These are phyloP conservation scores for Adansonia gregorii DNA, from an alignment of 441 rosid genomes.

Conservation along the genomic window DNA sequence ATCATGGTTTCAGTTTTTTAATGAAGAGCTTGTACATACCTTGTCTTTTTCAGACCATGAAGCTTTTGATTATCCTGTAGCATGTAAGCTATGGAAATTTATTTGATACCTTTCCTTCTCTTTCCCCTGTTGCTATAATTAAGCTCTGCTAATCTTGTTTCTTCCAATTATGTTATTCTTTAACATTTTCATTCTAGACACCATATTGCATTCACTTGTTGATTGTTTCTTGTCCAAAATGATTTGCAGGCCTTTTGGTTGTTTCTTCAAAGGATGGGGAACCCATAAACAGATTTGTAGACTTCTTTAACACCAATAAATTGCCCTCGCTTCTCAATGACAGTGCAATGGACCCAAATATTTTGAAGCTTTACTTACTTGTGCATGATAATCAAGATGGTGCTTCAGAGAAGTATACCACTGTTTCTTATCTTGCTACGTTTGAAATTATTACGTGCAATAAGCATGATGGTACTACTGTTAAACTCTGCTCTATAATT, in stretches of 20 bases:
- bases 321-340: slow-evolving; percentile 87
- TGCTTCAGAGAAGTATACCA: slow-evolving; percentile 68
- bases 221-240: slow-evolving; percentile 28
- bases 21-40: slow-evolving; percentile 70
- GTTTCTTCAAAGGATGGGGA: slow-evolving; percentile 94
- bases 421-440: slow-evolving; percentile 29
- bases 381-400: slow-evolving; percentile 94
- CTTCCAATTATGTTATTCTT: neutral
- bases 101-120: slow-evolving; percentile 28
- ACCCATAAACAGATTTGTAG: slow-evolving; percentile 78
- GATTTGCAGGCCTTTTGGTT: slow-evolving; percentile 81
- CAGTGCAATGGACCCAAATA: slow-evolving; percentile 94
- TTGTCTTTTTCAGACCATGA: slow-evolving; percentile 90
- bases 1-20: slow-evolving; percentile 84
- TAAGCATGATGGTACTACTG: slow-evolving; percentile 4
- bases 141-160: neutral
- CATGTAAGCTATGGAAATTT: slow-evolving; percentile 63
- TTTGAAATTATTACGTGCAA: slow-evolving; percentile 16
- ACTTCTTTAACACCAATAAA: slow-evolving; percentile 80
- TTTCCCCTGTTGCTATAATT: slow-evolving; percentile 14
- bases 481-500: neutral
- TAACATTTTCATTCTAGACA: slow-evolving; percentile 11
- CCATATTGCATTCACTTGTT: neutral
- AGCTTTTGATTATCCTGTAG: slow-evolving; percentile 98
- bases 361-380: slow-evolving; percentile 82